Conservation (phyloP, 1,284 basidiomycete genomes). For the Neolentinus lepideus region DNA sequence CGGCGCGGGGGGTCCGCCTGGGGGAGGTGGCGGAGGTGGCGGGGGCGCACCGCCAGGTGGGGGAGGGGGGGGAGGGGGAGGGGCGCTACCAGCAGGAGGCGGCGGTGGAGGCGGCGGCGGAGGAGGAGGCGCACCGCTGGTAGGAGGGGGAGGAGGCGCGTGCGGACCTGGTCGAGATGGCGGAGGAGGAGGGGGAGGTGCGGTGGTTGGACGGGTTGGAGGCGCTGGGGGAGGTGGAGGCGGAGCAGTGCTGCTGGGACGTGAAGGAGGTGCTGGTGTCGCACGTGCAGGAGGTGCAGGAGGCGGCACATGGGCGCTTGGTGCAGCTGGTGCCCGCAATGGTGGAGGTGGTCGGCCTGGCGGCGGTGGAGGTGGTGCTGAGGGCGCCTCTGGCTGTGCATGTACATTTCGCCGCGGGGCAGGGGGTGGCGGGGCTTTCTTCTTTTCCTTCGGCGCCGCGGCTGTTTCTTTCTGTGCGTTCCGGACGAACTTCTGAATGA, state of each 20-base stretch:
- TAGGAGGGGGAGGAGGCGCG: slow-evolving; percentile 22
- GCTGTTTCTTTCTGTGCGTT: slow-evolving; percentile 36
- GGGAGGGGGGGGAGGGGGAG: slow-evolving; percentile 26
- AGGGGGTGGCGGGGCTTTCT: slow-evolving; percentile 50
- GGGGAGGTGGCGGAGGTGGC: slow-evolving; percentile 24
- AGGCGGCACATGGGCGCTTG: slow-evolving; percentile 17
- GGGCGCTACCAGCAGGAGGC: slow-evolving; percentile 20
- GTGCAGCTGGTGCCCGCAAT: slow-evolving; percentile 15
- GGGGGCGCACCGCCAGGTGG: slow-evolving; percentile 22
- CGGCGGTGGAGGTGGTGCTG: slow-evolving; percentile 13
- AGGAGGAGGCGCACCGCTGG: slow-evolving; percentile 16
- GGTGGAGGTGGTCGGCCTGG: slow-evolving; percentile 17
- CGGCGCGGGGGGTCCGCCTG: slow-evolving; percentile 18
- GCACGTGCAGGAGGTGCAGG: slow-evolving; percentile 14
- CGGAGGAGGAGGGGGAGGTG: slow-evolving; percentile 27
- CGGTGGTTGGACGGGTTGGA: slow-evolving; percentile 13
- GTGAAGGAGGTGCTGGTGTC: slow-evolving; percentile 13
- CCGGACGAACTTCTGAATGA: slow-evolving; percentile 82
- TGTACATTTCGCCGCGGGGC: slow-evolving; percentile 33
- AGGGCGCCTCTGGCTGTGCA: slow-evolving; percentile 24
- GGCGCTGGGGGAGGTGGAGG: slow-evolving; percentile 29
- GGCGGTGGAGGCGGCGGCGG: slow-evolving; percentile 32
- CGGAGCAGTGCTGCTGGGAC: slow-evolving; percentile 9
- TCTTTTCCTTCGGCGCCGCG: slow-evolving; percentile 31
- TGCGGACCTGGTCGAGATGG: slow-evolving; percentile 21